Base-by-base conservation (phyloP, 2,329 filamentous ascomycete species). In the Trichoderma atrobrunneum region DNA sequence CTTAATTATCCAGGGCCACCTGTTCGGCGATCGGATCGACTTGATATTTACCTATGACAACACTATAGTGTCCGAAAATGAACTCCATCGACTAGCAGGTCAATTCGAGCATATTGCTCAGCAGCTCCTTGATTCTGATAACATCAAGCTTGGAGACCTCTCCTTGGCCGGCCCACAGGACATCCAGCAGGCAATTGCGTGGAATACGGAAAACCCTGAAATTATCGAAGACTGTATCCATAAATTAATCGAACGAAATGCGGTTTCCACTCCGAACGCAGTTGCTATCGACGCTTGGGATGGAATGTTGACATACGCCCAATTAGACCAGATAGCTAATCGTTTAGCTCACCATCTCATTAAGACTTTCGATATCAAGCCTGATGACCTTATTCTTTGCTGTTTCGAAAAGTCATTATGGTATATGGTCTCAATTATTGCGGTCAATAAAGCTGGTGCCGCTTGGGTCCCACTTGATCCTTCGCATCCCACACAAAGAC, bases 391-490 rank as follows among this genome's bases (percentile, higher is more conserved):
- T 2, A 68, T 74, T 6, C 68, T 71, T 2, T 18, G 73, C 6
- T 68, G 28, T 24, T 74, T 73, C 6, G 74, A 74, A 36, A 74
- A 78, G 73, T 77, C 71, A 10, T 26, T 63, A 21, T 75, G 72
- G 73, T 73, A 74, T 18, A 10, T 74, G 1, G 72, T 78, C 1
- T 72, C 75, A 1, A 73, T 77, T 39, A 30, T 79, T 18, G 78
- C 71, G 7, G 70, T 79, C 24, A 72, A 79, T 30, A 78, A 78
- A 57, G 74, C 77, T 7, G 79, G 78, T 5, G 78, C 74, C 14
- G 76, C 30, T 73, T 76, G 76, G 59, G 57, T 75, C 8, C 71
- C 70, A 7, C 54, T 77, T 3, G 76, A 74, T 21, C 56, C 65
- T 7, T n/a, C 57, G 2, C 62, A 68, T 16, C 73, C 73, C 2